Conservation (phyloP, 306 rosid genomes). For the Astragalus glycyphyllos region DNA sequence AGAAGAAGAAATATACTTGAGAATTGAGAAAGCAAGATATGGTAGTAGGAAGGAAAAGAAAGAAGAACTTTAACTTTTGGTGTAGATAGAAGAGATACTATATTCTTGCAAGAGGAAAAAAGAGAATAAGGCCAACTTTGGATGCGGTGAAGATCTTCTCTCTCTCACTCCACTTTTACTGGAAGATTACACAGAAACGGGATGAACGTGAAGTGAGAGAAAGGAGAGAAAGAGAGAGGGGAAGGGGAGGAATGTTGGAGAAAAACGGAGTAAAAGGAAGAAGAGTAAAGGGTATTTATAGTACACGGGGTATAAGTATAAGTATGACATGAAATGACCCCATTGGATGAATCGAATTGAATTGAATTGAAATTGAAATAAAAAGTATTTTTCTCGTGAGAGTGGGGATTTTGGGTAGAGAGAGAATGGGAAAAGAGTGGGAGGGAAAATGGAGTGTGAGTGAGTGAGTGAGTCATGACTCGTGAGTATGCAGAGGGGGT, state of each 20-base stretch:
- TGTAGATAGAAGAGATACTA: constrained; percentile 7
- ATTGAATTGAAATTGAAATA: background rate
- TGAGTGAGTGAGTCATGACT: constrained; percentile 11
- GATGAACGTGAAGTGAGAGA: constrained; percentile 11
- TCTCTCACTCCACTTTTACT: constrained; percentile 36
- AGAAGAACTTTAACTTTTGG: constrained; percentile 40
- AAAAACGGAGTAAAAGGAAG: background rate
- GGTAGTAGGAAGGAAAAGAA: constrained; percentile 1
- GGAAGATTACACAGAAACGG: constrained; percentile 32
- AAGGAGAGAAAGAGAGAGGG: background rate
- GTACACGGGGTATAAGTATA: constrained; percentile 43
- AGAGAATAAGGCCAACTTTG: constrained; percentile 33
- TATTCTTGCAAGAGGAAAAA: too few species aligned
- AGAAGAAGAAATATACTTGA: constrained; percentile 22
- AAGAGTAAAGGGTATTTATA: constrained; percentile 47
- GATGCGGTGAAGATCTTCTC: constrained; percentile 16
- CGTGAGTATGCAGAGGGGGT: background rate
- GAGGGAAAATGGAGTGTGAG: too few species aligned
- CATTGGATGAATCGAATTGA: background rate
- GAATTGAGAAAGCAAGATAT: constrained; percentile 37
- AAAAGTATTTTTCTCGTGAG: constrained; percentile 10
- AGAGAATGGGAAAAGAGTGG: background rate
- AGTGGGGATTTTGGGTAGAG: background rate
- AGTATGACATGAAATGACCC: background rate
- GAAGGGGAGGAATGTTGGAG: background rate